Evolutionary conservation across 257 asterid species (phyloP).

Genomic region (Linaria vulgaris): DNA sequence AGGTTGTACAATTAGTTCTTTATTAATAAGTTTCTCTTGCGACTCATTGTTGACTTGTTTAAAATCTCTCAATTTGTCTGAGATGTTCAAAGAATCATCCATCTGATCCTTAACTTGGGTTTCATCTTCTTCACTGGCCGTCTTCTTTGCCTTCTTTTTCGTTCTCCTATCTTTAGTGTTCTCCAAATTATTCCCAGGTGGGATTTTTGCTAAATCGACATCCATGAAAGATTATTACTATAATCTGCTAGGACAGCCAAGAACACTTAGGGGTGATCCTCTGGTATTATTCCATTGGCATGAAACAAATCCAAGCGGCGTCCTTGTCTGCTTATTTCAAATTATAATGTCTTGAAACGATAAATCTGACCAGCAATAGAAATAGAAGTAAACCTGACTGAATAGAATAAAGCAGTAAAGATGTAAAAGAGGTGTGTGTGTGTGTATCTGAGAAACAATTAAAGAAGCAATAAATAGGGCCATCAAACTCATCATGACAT

Average conservation of each 20-base stretch:
- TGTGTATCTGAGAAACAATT: too few species aligned
- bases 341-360: constrained; percentile 4
- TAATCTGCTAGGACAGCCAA: not conserved
- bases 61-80: constrained; percentile 19
- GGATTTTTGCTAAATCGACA: constrained; percentile 13
- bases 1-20: constrained; percentile 25
- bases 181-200: constrained; percentile 20
- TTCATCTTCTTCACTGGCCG: constrained; percentile 25
- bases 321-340: constrained; percentile 10
- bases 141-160: constrained; percentile 24
- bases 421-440: not conserved
- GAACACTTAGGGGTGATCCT: not conserved
- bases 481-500: too few species aligned
- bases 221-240: constrained; percentile 15
- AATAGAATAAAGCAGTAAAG: not conserved
- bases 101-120: constrained; percentile 30
- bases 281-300: constrained; percentile 9
- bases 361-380: constrained; percentile 25
- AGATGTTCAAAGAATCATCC: constrained; percentile 27
- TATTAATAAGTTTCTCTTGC: constrained; percentile 22
- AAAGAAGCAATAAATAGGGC: too few species aligned
- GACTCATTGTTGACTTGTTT: constrained; percentile 20
- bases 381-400: constrained; percentile 16
- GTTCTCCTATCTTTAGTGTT: constrained; percentile 20
- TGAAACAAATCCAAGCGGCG: constrained; percentile 7